phyloP scores from a whole-genome alignment of 2,329 filamentous ascomycete genomes.

The Stemphylium beticola region DNA sequence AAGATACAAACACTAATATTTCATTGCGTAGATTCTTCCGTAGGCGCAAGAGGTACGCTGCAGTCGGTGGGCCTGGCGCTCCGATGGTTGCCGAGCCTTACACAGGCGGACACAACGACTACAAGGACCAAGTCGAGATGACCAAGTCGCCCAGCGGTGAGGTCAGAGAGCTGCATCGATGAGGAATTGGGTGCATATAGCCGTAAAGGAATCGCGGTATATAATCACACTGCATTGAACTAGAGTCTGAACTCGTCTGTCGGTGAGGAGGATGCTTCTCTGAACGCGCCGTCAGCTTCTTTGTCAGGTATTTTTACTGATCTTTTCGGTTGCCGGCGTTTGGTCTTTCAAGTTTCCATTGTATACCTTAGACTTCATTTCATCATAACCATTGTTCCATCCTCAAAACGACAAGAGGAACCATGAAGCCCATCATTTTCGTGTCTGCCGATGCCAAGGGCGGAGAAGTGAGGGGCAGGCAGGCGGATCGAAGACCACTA shows the following conservation, averaged over 20 bases:
- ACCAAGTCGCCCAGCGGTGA: not conserved
- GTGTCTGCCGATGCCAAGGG: not conserved
- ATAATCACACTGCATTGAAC: too few relatives aligned
- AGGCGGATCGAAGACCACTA: constrained; percentile 3
- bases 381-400: not conserved
- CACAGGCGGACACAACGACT: not conserved
- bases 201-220: too few relatives aligned
- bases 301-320: too few relatives aligned
- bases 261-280: too few relatives aligned
- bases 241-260: too few relatives aligned
- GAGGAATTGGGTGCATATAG: too few relatives aligned
- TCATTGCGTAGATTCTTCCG: not conserved
- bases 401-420: not conserved
- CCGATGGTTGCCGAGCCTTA: not conserved
- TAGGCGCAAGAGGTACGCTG: not conserved
- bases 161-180: not conserved
- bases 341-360: not conserved
- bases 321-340: too few relatives aligned
- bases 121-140: not conserved
- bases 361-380: not conserved
- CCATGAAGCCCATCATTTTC: not conserved
- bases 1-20: not conserved
- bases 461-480: constrained; percentile 4
- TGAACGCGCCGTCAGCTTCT: too few relatives aligned
- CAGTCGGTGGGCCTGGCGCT: not conserved